Evolutionary conservation across 768 basidiomycete genomes (phyloP), one percentile per base, ranked within the genome.

Genomic region (Podaxis sp.): DNA sequence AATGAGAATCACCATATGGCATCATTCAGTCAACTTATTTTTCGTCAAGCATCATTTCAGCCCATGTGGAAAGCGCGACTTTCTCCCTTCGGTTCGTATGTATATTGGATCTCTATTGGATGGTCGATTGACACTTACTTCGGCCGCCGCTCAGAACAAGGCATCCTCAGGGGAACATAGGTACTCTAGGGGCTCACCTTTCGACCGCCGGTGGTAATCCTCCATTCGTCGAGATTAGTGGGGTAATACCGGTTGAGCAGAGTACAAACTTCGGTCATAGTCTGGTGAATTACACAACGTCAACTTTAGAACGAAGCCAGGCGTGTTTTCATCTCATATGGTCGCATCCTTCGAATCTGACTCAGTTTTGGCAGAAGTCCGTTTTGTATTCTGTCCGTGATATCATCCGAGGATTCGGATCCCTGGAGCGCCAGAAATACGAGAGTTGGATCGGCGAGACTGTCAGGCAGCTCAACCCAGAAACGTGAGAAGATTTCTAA

Each of bases 401-500:
- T 59, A 82, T 90, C 51, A 82, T 84, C 2, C 80, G 90, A 65
- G 90, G 89, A 2, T 79, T 90, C 66, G 75, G 82, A 7, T 65
- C 73, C 25, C 61, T 70, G 4, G 73, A 74, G 17, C 66, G 77
- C 19, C 64, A 64, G 15, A 66, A 69, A 2, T 85, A 82, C 66
- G 70, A 80, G 22, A 71, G 70, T 13, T 80, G 80, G 81, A 63
- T 65, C 67, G 54, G 56, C 77, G 38, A 68, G 13, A 25, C 25
- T 37, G 47, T 62, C 36, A n/a, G 6, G 22, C 19, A 51, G 15
- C 19, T 40, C n/a, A 47, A 27, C 15, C 54, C 33, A 19, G 25
- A 62, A 27, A 62, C 12, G 61, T 62, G 43, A 62, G 54, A 46
- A 27, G 17, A 22, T 9, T 38, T 4, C 41, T 25, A 19, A 47